phyloP scores from a whole-genome alignment of 1,284 basidiomycete genomes.

The Cryptococcus amylolentus region DNA sequence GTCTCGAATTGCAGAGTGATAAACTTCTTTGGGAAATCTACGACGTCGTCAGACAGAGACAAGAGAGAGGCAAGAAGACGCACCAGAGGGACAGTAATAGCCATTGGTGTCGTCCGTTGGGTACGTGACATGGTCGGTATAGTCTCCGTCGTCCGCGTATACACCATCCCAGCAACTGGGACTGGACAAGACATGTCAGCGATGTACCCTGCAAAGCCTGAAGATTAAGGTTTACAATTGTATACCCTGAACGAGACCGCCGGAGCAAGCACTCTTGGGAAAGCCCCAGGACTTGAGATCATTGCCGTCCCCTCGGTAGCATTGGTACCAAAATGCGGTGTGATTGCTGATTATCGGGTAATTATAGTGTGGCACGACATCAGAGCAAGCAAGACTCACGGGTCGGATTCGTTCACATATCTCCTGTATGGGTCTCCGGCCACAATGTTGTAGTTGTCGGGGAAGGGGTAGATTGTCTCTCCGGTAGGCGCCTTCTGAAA shows the following conservation, averaged over 20 bases:
- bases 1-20: constrained; percentile 26
- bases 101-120: constrained; percentile 23
- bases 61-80: background rate
- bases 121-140: constrained; percentile 18
- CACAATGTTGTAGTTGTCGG: constrained; percentile 26
- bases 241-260: constrained; percentile 13
- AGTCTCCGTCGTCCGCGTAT: constrained; percentile 19
- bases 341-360: background rate
- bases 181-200: background rate
- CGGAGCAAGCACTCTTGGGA: constrained; percentile 15
- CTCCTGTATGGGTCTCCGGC: constrained; percentile 18
- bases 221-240: constrained; percentile 14
- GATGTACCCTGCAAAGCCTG: background rate
- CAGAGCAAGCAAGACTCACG: constrained; percentile 6
- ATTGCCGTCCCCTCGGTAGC: constrained; percentile 17
- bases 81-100: constrained; percentile 16
- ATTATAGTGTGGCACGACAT: background rate
- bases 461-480: constrained; percentile 21
- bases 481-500: constrained; percentile 26
- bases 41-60: background rate
- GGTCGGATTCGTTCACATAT: constrained; percentile 11
- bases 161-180: constrained; percentile 28
- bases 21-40: constrained; percentile 23
- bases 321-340: constrained; percentile 17
- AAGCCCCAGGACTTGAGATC: constrained; percentile 17